phyloP scores from a whole-genome alignment of 768 basidiomycete genomes.

The Panus rudis region DNA sequence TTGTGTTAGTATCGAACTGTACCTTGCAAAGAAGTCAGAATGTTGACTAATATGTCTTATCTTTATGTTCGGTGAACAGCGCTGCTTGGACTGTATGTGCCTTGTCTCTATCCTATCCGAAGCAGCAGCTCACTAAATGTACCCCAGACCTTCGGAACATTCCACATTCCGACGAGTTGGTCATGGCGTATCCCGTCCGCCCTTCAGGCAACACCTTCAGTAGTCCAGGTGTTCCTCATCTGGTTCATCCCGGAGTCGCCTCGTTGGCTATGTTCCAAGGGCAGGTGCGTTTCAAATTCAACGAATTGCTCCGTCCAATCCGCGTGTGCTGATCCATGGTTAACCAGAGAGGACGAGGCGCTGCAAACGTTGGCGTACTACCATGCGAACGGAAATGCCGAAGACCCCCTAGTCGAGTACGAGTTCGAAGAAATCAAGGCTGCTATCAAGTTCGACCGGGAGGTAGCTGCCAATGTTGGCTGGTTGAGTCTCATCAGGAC shows the following conservation, averaged over 20 bases:
- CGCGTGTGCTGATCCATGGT: neutral
- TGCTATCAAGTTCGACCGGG: slow-evolving; percentile 38
- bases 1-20: slow-evolving; percentile 20
- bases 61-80: too few species aligned
- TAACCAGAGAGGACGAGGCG: slow-evolving; percentile 26
- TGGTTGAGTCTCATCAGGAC: slow-evolving; percentile 45
- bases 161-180: slow-evolving; percentile 30
- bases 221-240: slow-evolving; percentile 29
- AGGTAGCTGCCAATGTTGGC: slow-evolving; percentile 33
- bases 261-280: slow-evolving; percentile 32
- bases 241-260: slow-evolving; percentile 36
- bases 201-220: slow-evolving; percentile 27
- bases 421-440: slow-evolving; percentile 63
- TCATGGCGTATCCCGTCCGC: slow-evolving; percentile 39
- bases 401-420: slow-evolving; percentile 47
- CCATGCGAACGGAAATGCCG: slow-evolving; percentile 32
- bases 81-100: slow-evolving; percentile 7
- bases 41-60: too few species aligned
- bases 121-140: neutral
- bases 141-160: slow-evolving; percentile 36
- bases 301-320: neutral
- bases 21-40: too few species aligned
- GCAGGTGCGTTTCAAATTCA: slow-evolving; percentile 24
- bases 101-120: neutral
- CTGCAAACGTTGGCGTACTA: slow-evolving; percentile 33